phyloP scores from a whole-genome alignment of 2,329 filamentous ascomycete species.

The Pseudopyrenochaeta lycopersici region DNA sequence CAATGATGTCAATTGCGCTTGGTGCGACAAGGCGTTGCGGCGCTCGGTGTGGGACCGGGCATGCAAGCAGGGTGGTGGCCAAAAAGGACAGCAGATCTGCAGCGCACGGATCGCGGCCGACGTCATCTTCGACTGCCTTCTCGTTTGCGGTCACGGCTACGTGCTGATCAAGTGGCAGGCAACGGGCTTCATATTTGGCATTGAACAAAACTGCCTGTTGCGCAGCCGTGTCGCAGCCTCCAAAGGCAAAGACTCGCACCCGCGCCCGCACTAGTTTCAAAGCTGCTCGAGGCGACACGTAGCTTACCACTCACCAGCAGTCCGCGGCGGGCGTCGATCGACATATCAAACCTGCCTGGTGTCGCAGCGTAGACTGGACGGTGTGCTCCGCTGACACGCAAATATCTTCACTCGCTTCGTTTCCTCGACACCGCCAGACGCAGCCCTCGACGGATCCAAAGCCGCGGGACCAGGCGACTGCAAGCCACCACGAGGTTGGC shows the following conservation, averaged over 20 bases:
- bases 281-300: too few relatives aligned
- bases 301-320: too few relatives aligned
- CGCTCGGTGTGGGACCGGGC: too few relatives aligned
- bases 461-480: not conserved
- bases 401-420: not conserved
- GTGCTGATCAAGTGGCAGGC: not conserved
- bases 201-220: not conserved
- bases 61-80: too few relatives aligned
- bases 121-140: too few relatives aligned
- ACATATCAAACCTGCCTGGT: not conserved
- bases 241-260: too few relatives aligned
- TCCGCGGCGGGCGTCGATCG: too few relatives aligned
- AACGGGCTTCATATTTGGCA: not conserved
- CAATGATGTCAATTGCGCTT: not conserved
- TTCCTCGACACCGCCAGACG: constrained; percentile 1
- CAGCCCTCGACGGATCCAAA: not conserved
- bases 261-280: too few relatives aligned
- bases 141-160: not conserved
- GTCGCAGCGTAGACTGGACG: too few relatives aligned
- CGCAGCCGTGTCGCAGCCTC: not conserved
- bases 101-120: too few relatives aligned
- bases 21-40: not conserved
- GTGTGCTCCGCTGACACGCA: not conserved
- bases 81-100: too few relatives aligned
- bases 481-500: constrained; percentile 21